phyloP scores from a whole-genome alignment of 352 stramenopile species.

The Phytophthora tubulina region DNA sequence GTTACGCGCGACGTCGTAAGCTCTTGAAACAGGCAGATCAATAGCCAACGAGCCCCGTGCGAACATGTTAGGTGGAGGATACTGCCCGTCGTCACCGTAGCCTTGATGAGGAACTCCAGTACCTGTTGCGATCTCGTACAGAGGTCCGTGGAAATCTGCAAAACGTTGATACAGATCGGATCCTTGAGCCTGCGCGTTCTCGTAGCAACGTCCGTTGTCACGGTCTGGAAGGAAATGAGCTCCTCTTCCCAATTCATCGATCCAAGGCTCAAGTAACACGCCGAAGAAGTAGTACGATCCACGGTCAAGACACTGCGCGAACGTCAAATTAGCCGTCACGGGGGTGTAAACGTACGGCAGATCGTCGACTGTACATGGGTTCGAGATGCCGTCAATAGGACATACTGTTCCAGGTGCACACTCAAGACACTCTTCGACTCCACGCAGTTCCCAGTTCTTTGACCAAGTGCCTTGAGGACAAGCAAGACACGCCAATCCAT shows the following conservation, averaged over 20 bases:
- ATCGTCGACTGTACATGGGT: constrained; percentile 93
- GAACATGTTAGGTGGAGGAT: constrained; percentile 86
- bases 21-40: constrained; percentile 83
- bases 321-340: constrained; percentile 83
- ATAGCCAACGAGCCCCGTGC: constrained; percentile 88
- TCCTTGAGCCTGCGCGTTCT: constrained; percentile 90
- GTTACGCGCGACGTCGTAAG: constrained; percentile 92
- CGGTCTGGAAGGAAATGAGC: constrained; percentile 91
- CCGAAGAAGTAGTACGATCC: constrained; percentile 93
- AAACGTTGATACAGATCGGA: constrained; percentile 95
- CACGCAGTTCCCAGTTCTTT: constrained; percentile 98
- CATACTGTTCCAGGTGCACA: constrained; percentile 95
- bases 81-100: constrained; percentile 89
- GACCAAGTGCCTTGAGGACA: constrained; percentile 97
- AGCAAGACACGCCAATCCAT: constrained; percentile 91
- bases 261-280: constrained; percentile 95
- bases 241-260: constrained; percentile 93
- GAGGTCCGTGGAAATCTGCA: constrained; percentile 94
- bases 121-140: constrained; percentile 93
- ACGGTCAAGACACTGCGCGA: constrained; percentile 90
- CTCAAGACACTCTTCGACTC: constrained; percentile 93
- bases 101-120: constrained; percentile 90
- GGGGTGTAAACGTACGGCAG: constrained; percentile 93
- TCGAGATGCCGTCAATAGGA: constrained; percentile 95
- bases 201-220: constrained; percentile 92